These are phyloP conservation scores for Plantago major DNA, from an alignment of 257 asterid genomes.

Conservation along the genomic window DNA sequence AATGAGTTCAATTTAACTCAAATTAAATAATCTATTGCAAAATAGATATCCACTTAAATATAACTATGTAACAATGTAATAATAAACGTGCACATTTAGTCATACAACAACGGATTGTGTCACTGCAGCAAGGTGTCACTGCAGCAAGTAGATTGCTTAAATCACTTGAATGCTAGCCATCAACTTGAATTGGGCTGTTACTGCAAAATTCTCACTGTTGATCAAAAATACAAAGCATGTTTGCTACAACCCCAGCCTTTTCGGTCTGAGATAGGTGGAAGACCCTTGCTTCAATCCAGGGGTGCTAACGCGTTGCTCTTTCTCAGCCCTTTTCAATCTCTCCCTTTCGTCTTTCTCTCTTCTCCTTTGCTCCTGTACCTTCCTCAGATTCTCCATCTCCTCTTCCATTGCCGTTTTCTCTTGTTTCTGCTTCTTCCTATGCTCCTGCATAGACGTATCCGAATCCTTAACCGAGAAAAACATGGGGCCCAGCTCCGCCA, in stretches of 20 bases:
- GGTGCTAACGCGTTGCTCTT: constrained; percentile 61
- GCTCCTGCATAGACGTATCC: constrained; percentile 78
- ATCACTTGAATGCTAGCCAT: no score
- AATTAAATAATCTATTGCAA: no score
- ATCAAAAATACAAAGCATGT: not conserved
- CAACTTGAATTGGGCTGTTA: no score
- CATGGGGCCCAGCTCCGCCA: constrained; percentile 95
- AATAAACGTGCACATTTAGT: no score
- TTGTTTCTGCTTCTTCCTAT: constrained; percentile 80
- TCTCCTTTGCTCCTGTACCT: constrained; percentile 46
- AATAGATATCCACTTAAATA: no score
- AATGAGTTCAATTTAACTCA: no score
- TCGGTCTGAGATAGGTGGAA: constrained; percentile 73
- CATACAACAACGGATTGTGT: no score
- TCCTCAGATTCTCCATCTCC: constrained; percentile 88
- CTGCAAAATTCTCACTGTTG: not conserved
- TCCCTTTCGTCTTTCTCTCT: constrained; percentile 50
- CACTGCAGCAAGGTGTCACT: no score
- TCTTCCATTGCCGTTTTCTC: constrained; percentile 96
- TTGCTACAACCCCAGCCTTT: constrained; percentile 60
- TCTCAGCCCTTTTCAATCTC: constrained; percentile 56
- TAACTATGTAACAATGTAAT: no score
- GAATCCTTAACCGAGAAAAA: constrained; percentile 91
- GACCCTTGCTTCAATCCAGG: constrained; percentile 77
- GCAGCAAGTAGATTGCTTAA: no score